These are phyloP conservation scores for Ascomycota sp. DNA, from an alignment of 2,329 filamentous ascomycete species.

Conservation along the genomic window DNA sequence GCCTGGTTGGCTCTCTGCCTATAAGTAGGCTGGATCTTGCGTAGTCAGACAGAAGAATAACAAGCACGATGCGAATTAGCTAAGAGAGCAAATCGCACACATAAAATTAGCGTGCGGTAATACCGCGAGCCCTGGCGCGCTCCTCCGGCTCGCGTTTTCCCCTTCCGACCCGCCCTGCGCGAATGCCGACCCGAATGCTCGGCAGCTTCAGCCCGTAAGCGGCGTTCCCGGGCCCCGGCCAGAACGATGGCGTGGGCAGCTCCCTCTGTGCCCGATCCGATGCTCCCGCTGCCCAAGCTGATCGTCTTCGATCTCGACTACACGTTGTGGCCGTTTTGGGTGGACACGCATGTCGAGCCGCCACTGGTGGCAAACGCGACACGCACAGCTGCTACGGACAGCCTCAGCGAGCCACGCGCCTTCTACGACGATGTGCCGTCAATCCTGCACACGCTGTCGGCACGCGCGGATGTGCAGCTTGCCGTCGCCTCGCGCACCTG, in stretches of 20 bases:
- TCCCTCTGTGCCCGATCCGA: neutral
- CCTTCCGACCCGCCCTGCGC: no score
- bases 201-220: no score
- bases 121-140: no score
- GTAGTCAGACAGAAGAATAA: no score
- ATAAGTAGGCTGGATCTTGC: no score
- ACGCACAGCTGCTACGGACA: constrained; percentile 25
- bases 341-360: constrained; percentile 70
- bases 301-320: constrained; percentile 94
- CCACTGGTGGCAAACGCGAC: constrained; percentile 34
- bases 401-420: constrained; percentile 39
- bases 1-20: no score
- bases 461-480: constrained; percentile 22
- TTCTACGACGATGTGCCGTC: constrained; percentile 50
- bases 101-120: no score
- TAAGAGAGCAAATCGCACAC: no score
- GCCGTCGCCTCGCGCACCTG: constrained; percentile 62
- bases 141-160: no score
- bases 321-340: constrained; percentile 97
- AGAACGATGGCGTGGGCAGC: neutral
- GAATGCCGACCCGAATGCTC: no score
- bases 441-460: constrained; percentile 36
- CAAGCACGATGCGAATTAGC: no score
- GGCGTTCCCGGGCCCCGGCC: neutral
- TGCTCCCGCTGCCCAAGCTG: constrained; percentile 51